Evolutionary conservation across 768 basidiomycete genomes (phyloP), one percentile per base, ranked within the genome.

Genomic region (Leucocoprinus leucothites): DNA sequence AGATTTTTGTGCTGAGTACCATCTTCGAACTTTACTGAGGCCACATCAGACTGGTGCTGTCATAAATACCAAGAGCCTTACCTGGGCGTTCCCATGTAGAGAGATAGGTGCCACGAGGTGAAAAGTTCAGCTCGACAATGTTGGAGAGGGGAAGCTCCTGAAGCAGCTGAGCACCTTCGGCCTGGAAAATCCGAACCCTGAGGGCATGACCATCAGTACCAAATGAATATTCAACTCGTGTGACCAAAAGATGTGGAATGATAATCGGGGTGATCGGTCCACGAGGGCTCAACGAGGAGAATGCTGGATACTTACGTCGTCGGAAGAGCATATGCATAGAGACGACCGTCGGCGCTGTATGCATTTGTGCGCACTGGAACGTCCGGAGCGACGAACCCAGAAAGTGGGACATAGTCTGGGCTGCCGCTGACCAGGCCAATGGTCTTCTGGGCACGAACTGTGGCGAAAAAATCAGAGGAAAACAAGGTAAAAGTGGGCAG

Each of bases 51-150:
- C 42, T 16, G 19, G 48, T 31, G 28, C 36, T 28, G 43, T 35
- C 7, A 21, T 43, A 52, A 11, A 8, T 24, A 13, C 45, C 8
- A 35, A 51, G 8, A 14, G 53, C 69, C 78, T 49, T 64, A 86
- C 85, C 76, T 61, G 89, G 91, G 56, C 97, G 84, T 73, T 98
- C 95, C 92, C 95, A 98, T 45, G 92, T 95, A 51, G 93, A 95
- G 41, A 99, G 66, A 70, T 92, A 98, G 0, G 90, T 93, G 36
- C 93, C 95, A 58, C 89, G 82, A 9, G 97, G 95, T 5, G 96
- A 98, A 72, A 99, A 97, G 63, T 81, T 81, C 63, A 98, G 68
- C 65, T 98, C 97, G 50, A 94, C 67, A 58, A 89, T 80, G 63
- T 87, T 89, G 63, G 87, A 79, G 48, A 91, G 74, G 43, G 79